Evolutionary conservation across 306 rosid genomes (phyloP).

Genomic region (Ammopiptanthus mongolicus): DNA sequence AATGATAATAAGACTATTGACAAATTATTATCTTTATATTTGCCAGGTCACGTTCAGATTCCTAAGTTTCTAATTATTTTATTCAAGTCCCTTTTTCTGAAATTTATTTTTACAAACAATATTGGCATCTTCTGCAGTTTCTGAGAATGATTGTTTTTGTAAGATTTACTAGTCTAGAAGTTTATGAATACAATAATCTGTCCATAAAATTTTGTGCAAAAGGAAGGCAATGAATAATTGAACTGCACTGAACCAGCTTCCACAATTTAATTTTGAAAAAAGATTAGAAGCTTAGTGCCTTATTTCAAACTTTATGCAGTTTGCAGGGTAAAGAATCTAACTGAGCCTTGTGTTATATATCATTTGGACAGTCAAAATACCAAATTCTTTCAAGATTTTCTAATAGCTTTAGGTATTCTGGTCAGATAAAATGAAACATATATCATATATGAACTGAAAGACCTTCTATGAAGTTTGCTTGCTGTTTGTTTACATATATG

Average conservation of each 20-base stretch:
- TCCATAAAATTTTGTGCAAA: not conserved
- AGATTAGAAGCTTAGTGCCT: not conserved
- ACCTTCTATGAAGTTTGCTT: not conserved
- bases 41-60: not conserved
- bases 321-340: conserved; percentile 6
- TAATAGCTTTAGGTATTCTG: not conserved
- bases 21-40: not conserved
- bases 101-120: not conserved
- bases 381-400: not conserved
- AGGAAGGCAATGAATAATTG: not conserved
- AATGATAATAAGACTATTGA: not conserved
- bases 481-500: not conserved
- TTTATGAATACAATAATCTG: not conserved
- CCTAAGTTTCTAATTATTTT: not conserved
- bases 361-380: conserved; percentile 1
- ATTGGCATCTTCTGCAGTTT: not conserved
- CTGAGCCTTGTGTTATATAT: not conserved
- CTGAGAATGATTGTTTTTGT: not conserved
- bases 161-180: not conserved
- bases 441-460: not conserved
- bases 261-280: not conserved
- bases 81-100: not conserved
- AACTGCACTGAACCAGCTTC: not conserved
- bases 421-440: not conserved
- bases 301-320: conserved; percentile 12